phyloP scores from a whole-genome alignment of 176 grass and related monocot species.

The Saccharum officinarum region DNA sequence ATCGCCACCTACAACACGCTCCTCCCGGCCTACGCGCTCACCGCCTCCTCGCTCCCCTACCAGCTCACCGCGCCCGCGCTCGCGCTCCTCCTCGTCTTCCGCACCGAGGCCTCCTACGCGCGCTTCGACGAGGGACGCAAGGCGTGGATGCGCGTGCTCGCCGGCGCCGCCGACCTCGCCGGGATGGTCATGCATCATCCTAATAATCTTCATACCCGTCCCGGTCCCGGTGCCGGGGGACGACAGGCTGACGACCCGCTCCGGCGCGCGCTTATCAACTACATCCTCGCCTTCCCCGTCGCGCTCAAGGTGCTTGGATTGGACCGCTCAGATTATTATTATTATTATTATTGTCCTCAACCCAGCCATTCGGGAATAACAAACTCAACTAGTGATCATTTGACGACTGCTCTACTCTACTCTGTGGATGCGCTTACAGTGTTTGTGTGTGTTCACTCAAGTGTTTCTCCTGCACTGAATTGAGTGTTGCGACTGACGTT shows the following conservation, averaged over 20 bases:
- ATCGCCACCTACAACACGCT: conserved; percentile 85
- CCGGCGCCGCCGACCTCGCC: conserved; percentile 61
- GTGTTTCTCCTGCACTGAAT: no score
- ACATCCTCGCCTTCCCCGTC: conserved; percentile 86
- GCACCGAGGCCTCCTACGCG: conserved; percentile 95
- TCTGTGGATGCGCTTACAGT: no score
- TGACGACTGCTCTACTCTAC: no score
- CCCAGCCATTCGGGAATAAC: no score
- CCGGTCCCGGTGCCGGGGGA: neutral
- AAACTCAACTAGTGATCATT: no score
- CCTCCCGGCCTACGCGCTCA: conserved; percentile 53
- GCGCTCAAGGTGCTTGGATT: conserved; percentile 73
- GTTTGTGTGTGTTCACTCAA: no score
- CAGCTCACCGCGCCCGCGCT: conserved; percentile 86
- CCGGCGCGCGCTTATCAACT: conserved; percentile 55
- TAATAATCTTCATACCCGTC: neutral
- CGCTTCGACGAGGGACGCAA: conserved; percentile 83
- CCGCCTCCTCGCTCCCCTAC: conserved; percentile 71
- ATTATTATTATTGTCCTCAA: no score
- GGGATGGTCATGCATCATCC: conserved; percentile 51
- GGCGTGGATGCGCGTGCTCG: conserved; percentile 78
- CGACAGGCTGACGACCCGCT: neutral
- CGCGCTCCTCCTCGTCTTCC: conserved; percentile 89
- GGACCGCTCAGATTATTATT: neutral
- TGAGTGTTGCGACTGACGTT: neutral